Evolutionary conservation across 768 basidiomycete species (phyloP).

Genomic region (Nevesoporus exiguus): DNA sequence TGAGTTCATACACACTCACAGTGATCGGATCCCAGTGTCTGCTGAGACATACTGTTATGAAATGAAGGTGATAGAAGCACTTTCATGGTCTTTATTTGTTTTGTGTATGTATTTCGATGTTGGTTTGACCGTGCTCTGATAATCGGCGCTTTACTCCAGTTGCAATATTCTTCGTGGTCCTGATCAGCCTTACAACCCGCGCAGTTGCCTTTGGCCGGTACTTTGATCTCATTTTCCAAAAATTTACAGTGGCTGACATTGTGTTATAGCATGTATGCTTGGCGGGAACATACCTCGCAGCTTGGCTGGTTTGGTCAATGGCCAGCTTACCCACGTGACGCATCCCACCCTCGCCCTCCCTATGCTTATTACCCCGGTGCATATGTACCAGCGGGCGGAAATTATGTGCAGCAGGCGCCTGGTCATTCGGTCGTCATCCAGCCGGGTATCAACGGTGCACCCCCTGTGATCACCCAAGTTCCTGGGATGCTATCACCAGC

Average conservation of each 20-base stretch:
- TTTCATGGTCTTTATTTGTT: conserved; percentile 73
- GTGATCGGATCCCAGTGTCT: conserved; percentile 43
- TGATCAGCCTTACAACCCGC: conserved; percentile 51
- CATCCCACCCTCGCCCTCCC: conserved; percentile 14
- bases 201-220: conserved; percentile 33
- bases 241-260: background rate
- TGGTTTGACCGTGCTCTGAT: conserved; percentile 1
- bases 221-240: background rate
- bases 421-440: conserved; percentile 69
- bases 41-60: conserved; percentile 63
- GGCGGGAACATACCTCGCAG: conserved; percentile 43
- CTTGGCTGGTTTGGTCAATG: conserved; percentile 76
- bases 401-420: conserved; percentile 46
- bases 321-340: conserved; percentile 49
- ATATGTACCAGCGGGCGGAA: conserved; percentile 27
- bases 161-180: conserved; percentile 48
- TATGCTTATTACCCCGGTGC: conserved; percentile 30
- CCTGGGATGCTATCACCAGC: conserved; percentile 34
- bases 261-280: conserved; percentile 26
- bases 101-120: conserved; percentile 35
- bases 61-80: conserved; percentile 75
- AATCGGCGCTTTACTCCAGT: conserved; percentile 28
- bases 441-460: conserved; percentile 57
- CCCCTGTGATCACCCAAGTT: conserved; percentile 59
- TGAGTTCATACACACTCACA: conserved; percentile 3